These are phyloP conservation scores for Boletus calvinii DNA, from an alignment of 1,284 basidiomycete species.

Conservation along the genomic window DNA sequence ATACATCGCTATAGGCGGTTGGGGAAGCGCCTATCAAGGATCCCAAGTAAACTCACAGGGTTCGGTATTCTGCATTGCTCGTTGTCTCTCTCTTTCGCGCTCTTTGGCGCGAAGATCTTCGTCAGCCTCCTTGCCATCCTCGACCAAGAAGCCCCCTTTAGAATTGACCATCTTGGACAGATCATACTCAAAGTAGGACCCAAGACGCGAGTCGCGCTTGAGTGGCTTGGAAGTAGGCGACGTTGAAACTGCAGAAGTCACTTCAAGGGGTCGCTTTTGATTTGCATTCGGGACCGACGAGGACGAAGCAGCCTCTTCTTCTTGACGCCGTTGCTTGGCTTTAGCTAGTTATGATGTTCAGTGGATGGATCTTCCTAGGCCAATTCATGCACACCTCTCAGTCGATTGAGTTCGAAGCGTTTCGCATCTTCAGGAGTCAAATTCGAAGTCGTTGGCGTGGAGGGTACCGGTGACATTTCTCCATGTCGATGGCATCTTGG, in stretches of 20 bases:
- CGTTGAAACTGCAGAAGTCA: constrained; percentile 50
- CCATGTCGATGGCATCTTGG: constrained; percentile 17
- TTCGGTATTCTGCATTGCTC: constrained; percentile 65
- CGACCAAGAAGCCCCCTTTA: constrained; percentile 89
- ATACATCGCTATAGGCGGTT: constrained; percentile 52
- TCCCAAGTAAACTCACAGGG: constrained; percentile 54
- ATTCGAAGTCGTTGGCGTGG: constrained; percentile 2
- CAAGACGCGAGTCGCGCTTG: constrained; percentile 68
- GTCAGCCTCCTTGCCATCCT: constrained; percentile 76
- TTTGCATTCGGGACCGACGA: constrained; percentile 51
- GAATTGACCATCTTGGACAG: constrained; percentile 96
- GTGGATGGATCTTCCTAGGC: neutral
- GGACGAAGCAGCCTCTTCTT: constrained; percentile 50
- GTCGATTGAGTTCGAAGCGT: constrained; percentile 43
- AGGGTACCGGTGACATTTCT: neutral
- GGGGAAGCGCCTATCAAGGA: neutral
- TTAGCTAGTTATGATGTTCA: constrained; percentile 43
- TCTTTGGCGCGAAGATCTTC: constrained; percentile 69
- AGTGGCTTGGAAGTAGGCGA: constrained; percentile 65
- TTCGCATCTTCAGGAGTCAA: constrained; percentile 39
- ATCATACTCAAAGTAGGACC: constrained; percentile 94
- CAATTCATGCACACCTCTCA: constrained; percentile 46
- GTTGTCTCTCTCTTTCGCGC: constrained; percentile 71
- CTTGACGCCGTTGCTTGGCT: constrained; percentile 55
- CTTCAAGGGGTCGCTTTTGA: constrained; percentile 55